Evolutionary conservation across 1,284 basidiomycete genomes (phyloP).

Genomic region (Termitomyces sp.): DNA sequence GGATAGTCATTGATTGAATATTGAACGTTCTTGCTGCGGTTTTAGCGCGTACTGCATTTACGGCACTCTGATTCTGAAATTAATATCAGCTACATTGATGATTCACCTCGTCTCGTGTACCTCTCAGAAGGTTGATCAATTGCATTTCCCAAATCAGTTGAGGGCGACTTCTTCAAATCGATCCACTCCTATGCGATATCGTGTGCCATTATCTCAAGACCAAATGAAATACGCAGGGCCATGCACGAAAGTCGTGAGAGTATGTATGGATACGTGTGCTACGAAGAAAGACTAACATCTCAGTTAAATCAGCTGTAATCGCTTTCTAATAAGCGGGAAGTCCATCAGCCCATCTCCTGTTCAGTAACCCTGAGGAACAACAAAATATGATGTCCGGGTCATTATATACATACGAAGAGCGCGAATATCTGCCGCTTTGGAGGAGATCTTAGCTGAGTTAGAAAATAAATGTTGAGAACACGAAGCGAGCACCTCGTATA

Average conservation of each 20-base stretch:
- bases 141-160: background rate
- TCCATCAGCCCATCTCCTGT: constrained; percentile 9
- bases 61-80: background rate
- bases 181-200: background rate
- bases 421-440: background rate
- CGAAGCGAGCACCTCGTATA: constrained; percentile 7
- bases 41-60: background rate
- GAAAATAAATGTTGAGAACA: background rate
- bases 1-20: no score
- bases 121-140: no score
- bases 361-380: background rate
- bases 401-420: constrained; percentile 5
- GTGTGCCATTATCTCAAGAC: background rate
- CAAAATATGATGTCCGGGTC: constrained; percentile 10
- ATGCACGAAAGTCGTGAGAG: background rate
- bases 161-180: background rate
- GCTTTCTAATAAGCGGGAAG: constrained; percentile 7
- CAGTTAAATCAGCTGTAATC: background rate
- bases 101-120: no score
- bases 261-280: background rate
- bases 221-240: constrained; percentile 5
- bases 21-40: no score
- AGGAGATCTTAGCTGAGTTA: background rate
- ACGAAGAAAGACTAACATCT: constrained; percentile 10
- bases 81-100: no score